phyloP scores from a whole-genome alignment of 2,329 filamentous ascomycete genomes.

The Monilinia fructigena region DNA sequence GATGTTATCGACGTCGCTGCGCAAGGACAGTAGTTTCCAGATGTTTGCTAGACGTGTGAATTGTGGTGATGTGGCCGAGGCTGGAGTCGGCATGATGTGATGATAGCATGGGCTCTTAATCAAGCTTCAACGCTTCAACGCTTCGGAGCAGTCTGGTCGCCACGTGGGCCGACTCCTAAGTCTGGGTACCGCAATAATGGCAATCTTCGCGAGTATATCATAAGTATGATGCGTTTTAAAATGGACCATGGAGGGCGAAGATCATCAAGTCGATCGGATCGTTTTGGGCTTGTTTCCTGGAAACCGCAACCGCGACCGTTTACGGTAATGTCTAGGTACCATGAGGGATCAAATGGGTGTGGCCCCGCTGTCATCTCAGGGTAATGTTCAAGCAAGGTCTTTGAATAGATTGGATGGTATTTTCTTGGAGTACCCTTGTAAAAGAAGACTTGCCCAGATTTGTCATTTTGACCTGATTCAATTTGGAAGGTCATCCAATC shows the following conservation, averaged over 20 bases:
- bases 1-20: constrained; percentile 45
- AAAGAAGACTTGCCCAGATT: constrained; percentile 6
- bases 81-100: constrained; percentile 36
- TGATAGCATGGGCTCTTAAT: constrained; percentile 21
- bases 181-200: constrained; percentile 21
- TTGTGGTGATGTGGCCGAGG: constrained; percentile 41
- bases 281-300: constrained; percentile 14
- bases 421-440: constrained; percentile 10
- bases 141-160: constrained; percentile 22
- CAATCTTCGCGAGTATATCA: constrained; percentile 20
- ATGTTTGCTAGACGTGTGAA: constrained; percentile 42
- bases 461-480: constrained; percentile 3
- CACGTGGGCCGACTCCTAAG: constrained; percentile 27
- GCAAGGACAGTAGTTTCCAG: constrained; percentile 43
- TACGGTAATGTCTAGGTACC: constrained; percentile 20
- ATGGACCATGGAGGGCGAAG: constrained; percentile 21
- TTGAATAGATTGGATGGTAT: background rate
- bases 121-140: constrained; percentile 20
- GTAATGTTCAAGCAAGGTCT: constrained; percentile 10
- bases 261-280: constrained; percentile 22
- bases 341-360: constrained; percentile 13
- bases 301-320: constrained; percentile 19
- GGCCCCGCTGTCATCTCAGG: constrained; percentile 15
- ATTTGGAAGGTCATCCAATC: constrained; percentile 22
- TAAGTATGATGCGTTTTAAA: constrained; percentile 19